Evolutionary conservation across 177 flowering plant species (phyloP), one percentile per base, ranked within the genome.

Genomic region (Vitis hybrid): DNA sequence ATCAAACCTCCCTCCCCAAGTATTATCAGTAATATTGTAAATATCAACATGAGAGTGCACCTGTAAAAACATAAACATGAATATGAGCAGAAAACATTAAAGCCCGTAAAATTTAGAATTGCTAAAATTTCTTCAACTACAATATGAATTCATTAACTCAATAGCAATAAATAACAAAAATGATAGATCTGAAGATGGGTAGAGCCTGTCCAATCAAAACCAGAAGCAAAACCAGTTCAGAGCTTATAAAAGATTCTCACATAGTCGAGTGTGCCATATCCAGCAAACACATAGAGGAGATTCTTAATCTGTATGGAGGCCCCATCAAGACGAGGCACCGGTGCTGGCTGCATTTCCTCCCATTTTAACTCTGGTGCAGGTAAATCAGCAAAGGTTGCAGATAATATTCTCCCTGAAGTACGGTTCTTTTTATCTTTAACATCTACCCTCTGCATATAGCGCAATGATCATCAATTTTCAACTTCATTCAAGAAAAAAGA

Each of bases 31-130:
- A 72, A 95, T 89, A 70, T 93, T 91, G 77, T 83, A 95, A 18
- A 93, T 67, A 76, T 95, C 99, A 61, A 93, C 98, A 84, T 95
- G 98, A 64, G 98, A 88, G 70, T 95, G 97, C 70, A 95, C 99
- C 99, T 93, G 62, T 10, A 72, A 65, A 13, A 65, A 48, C 15
- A 62, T 1, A 52, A 65, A 69, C 26, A 59, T 5, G 34, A 13
- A 17, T 23, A n/a, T 2, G 18, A 45, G 55, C 49, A 64, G 2
- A 32, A 6, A 17, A n/a, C 12, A 56, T 65, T 45, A 67, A 57
- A 1, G 50, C 9, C 49, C 12, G 26, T 17, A 55, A 15, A 51
- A 14, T 10, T 51, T 55, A 15, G 49, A 32, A 65, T 49, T 67
- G 45, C 17, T 7, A 3, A 62, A 50, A 14, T 48, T 5, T 40